phyloP scores from a whole-genome alignment of 129 eudicot genomes.

The Dittrichia graveolens region DNA sequence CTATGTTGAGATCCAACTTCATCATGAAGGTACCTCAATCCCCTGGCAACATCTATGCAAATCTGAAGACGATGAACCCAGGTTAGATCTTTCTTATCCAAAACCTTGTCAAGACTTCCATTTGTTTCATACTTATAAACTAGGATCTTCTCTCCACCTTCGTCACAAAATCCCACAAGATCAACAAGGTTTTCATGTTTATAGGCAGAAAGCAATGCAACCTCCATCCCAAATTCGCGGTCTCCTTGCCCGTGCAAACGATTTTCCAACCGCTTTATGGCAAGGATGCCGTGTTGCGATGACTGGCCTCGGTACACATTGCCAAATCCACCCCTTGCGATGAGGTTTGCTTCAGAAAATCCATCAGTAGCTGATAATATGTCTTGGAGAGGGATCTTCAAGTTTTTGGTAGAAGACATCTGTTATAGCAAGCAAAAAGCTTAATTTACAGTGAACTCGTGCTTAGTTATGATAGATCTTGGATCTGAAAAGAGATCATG shows the following conservation, averaged over 20 bases:
- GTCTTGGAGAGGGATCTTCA: constrained; percentile 36
- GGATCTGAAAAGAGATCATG: no score
- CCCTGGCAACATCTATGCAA: constrained; percentile 31
- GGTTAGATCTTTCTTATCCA: constrained; percentile 3
- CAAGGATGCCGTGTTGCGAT: constrained; percentile 25
- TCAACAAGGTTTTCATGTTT: constrained; percentile 25
- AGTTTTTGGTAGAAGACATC: neutral
- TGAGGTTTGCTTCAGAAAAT: constrained; percentile 10
- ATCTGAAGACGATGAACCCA: constrained; percentile 43
- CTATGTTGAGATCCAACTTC: neutral
- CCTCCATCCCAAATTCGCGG: constrained; percentile 32
- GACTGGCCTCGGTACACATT: constrained; percentile 33
- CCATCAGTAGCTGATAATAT: constrained; percentile 30
- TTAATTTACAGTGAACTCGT: no score
- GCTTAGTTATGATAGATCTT: no score
- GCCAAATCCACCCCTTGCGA: constrained; percentile 38
- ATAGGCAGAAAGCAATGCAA: constrained; percentile 32
- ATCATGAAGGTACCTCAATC: constrained; percentile 27
- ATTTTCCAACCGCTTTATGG: constrained; percentile 37
- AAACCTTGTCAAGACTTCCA: constrained; percentile 29
- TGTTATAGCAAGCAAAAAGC: no score
- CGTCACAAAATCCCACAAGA: constrained; percentile 28
- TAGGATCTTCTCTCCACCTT: constrained; percentile 28
- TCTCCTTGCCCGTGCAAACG: constrained; percentile 25
- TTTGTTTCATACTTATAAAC: constrained; percentile 35